phyloP scores from a whole-genome alignment of 2,329 filamentous ascomycete species.

The Pseudomassariella vexata region DNA sequence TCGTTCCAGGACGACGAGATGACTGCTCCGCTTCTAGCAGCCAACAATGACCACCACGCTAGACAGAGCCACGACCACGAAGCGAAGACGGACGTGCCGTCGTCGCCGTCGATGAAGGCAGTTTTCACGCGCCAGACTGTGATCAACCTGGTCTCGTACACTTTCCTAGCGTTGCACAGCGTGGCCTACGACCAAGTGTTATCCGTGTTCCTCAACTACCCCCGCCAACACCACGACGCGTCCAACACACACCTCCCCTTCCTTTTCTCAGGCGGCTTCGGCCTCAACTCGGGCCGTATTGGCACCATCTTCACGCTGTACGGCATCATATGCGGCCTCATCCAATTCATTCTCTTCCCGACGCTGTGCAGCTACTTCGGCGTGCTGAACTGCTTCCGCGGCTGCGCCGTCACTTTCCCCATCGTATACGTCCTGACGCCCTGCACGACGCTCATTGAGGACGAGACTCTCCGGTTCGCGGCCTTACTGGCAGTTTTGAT shows the following conservation, averaged over 20 bases:
- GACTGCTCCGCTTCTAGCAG: slow-evolving; percentile 47
- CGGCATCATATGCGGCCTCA: slow-evolving; percentile 70
- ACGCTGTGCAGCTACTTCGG: slow-evolving; percentile 67
- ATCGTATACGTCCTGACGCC: slow-evolving; percentile 76
- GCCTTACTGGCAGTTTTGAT: slow-evolving; percentile 65
- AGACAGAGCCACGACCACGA: no score
- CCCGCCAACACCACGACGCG: slow-evolving; percentile 48
- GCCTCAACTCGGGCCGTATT: slow-evolving; percentile 65
- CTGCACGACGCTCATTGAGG: slow-evolving; percentile 63
- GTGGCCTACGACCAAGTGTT: slow-evolving; percentile 84
- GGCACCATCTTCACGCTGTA: slow-evolving; percentile 82
- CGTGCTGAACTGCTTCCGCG: slow-evolving; percentile 65
- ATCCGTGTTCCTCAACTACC: slow-evolving; percentile 82
- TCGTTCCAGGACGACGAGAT: slow-evolving; percentile 52
- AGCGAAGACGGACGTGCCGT: slow-evolving; percentile 18
- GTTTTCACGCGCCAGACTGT: slow-evolving; percentile 71
- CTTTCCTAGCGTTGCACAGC: slow-evolving; percentile 73
- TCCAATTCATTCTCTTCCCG: slow-evolving; percentile 85
- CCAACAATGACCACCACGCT: slow-evolving; percentile 17
- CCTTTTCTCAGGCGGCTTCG: slow-evolving; percentile 79
- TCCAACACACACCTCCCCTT: slow-evolving; percentile 64
- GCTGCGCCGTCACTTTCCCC: slow-evolving; percentile 62
- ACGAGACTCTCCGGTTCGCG: slow-evolving; percentile 43
- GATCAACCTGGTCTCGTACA: slow-evolving; percentile 72
- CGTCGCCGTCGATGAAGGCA: slow-evolving; percentile 16